Conservation (phyloP, 2,329 filamentous ascomycete species). For the Gaeumannomyces sp. region DNA sequence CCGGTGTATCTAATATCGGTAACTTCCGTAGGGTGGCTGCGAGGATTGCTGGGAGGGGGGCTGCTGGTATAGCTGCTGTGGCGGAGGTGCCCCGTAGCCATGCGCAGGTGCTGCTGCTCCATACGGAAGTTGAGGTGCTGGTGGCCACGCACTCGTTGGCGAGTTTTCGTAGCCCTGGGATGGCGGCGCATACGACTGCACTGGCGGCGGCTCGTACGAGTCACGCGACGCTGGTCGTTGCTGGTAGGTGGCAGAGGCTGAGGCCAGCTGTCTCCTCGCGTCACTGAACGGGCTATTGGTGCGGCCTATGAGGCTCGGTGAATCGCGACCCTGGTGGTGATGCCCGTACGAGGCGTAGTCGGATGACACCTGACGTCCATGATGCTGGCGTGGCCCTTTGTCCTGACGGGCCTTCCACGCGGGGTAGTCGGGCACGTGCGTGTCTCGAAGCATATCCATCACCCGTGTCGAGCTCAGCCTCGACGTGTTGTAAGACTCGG, state of each 20-base stretch:
- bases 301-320: slow-evolving; percentile 23
- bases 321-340: slow-evolving; percentile 14
- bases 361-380: slow-evolving; percentile 35
- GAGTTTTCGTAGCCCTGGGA: slow-evolving; percentile 9
- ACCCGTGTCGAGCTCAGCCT: slow-evolving; percentile 66
- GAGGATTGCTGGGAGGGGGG: slow-evolving; percentile 9
- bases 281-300: slow-evolving; percentile 43
- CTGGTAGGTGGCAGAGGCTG: slow-evolving; percentile 36
- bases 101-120: slow-evolving; percentile 7
- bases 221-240: slow-evolving; percentile 41
- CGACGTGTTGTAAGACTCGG: slow-evolving; percentile 64
- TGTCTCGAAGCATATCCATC: slow-evolving; percentile 65
- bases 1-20: slow-evolving; percentile 12
- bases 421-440: slow-evolving; percentile 56
- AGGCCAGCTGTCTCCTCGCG: slow-evolving; percentile 28
- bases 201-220: slow-evolving; percentile 34
- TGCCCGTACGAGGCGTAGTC: slow-evolving; percentile 30
- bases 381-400: slow-evolving; percentile 22
- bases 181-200: slow-evolving; percentile 21
- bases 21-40: slow-evolving; percentile 13
- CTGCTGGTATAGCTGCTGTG: slow-evolving; percentile 10
- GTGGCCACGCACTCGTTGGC: slow-evolving; percentile 9
- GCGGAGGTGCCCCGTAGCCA: slow-evolving; percentile 9
- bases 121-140: slow-evolving; percentile 5
- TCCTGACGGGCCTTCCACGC: slow-evolving; percentile 40